These are phyloP conservation scores for Diaporthe humulicola DNA, from an alignment of 2,329 filamentous ascomycete genomes.

Conservation along the genomic window DNA sequence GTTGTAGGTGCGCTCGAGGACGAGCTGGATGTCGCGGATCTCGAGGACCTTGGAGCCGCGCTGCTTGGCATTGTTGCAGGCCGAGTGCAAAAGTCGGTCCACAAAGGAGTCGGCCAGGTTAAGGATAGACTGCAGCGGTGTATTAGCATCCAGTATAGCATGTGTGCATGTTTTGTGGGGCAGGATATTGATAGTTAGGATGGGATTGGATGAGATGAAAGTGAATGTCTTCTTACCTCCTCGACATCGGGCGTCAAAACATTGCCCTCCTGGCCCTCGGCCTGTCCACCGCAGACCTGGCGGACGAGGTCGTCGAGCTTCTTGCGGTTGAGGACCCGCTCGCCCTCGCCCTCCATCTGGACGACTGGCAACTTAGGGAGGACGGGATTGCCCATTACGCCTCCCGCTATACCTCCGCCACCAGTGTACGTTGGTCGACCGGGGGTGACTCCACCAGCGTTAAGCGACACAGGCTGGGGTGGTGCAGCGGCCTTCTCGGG, in stretches of 20 bases:
- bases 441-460: slow-evolving; percentile 67
- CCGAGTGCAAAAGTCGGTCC: slow-evolving; percentile 87
- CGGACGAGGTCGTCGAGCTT: slow-evolving; percentile 95
- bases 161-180: slow-evolving; percentile 26
- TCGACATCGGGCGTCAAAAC: slow-evolving; percentile 92
- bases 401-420: slow-evolving; percentile 81
- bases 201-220: neutral
- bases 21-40: slow-evolving; percentile 86
- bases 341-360: slow-evolving; percentile 90
- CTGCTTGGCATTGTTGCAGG: slow-evolving; percentile 93
- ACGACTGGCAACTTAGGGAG: slow-evolving; percentile 85
- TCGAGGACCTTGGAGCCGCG: slow-evolving; percentile 92
- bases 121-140: slow-evolving; percentile 77
- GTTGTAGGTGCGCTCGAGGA: slow-evolving; percentile 88
- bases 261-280: slow-evolving; percentile 80
- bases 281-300: slow-evolving; percentile 87
- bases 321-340: slow-evolving; percentile 96
- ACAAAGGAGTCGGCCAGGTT: slow-evolving; percentile 94
- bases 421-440: slow-evolving; percentile 86
- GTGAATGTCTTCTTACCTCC: slow-evolving; percentile 73
- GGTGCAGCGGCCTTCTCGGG: slow-evolving; percentile 75
- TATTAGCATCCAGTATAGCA: neutral
- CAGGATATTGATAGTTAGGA: neutral
- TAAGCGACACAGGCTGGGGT: slow-evolving; percentile 80
- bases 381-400: slow-evolving; percentile 89